A percentile compares a stretch with the other conserved stretches of the same genome.
Evolutionary conservation across 768 basidiomycete species (phyloP).

Genomic region (Leucocoprinus leucothites): DNA sequence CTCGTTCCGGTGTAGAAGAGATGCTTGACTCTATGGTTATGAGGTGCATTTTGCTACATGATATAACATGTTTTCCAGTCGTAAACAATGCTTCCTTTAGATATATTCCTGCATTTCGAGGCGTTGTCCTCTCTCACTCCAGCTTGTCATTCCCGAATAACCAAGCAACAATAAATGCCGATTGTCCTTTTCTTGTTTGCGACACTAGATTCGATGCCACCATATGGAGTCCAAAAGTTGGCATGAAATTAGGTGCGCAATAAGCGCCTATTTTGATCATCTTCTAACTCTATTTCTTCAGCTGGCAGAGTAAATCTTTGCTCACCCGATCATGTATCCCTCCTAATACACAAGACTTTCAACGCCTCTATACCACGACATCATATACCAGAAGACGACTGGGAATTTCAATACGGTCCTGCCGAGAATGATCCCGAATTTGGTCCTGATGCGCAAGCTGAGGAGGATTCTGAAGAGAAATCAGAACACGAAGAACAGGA

Average conservation of each 20-base stretch:
- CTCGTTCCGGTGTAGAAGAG: slow-evolving; percentile 76
- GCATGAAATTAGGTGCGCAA: slow-evolving; percentile 72
- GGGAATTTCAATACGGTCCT: slow-evolving; percentile 85
- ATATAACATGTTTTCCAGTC: background rate
- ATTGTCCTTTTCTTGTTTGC: slow-evolving; percentile 83
- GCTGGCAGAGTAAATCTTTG: slow-evolving; percentile 86
- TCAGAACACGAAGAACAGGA: slow-evolving; percentile 30
- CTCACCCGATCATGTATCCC: slow-evolving; percentile 89
- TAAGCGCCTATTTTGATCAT: slow-evolving; percentile 2
- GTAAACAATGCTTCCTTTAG: slow-evolving; percentile 37
- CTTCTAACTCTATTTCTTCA: slow-evolving; percentile 24
- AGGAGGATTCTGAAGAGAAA: slow-evolving; percentile 17
- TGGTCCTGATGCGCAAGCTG: slow-evolving; percentile 34
- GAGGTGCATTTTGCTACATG: slow-evolving; percentile 56
- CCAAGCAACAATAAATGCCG: slow-evolving; percentile 67
- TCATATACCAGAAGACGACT: slow-evolving; percentile 79
- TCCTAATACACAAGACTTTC: slow-evolving; percentile 89
- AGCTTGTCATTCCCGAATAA: slow-evolving; percentile 64
- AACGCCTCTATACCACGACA: slow-evolving; percentile 93
- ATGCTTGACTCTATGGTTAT: slow-evolving; percentile 94
- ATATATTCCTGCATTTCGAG: slow-evolving; percentile 83
- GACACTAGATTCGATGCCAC: slow-evolving; percentile 77
- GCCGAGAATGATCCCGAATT: slow-evolving; percentile 79
- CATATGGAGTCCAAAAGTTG: slow-evolving; percentile 84
- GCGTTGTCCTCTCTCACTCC: slow-evolving; percentile 86